Percentiles rank a stretch among this genome's conserved stretches.
Conservation (phyloP, 2,329 filamentous ascomycete species). For the Aspergillus vadensis region DNA sequence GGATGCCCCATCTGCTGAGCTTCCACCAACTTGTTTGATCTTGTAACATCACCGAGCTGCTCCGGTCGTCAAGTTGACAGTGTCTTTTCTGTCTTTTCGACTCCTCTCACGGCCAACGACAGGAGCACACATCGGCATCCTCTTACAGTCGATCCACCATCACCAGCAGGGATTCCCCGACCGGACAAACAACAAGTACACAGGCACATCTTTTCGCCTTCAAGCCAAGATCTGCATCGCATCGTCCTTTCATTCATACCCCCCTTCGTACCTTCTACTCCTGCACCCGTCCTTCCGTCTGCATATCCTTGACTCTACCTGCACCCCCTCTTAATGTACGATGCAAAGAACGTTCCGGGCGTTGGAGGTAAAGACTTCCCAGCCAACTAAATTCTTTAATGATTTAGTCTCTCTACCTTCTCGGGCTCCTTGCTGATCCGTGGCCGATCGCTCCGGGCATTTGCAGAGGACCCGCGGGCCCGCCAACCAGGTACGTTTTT, state of each 20-base stretch:
- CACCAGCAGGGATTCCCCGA: slow-evolving; percentile 13
- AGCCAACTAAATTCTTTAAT: slow-evolving; percentile 1
- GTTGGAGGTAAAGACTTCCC: slow-evolving; percentile 1
- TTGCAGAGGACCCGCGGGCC: slow-evolving; percentile 23
- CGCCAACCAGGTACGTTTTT: slow-evolving; percentile 23
- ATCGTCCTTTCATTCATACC: background rate
- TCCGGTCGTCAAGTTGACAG: background rate
- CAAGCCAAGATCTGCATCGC: background rate
- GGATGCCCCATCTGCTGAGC: background rate
- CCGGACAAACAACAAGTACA: slow-evolving; percentile 10
- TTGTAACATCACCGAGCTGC: slow-evolving; percentile 6
- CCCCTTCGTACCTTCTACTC: background rate
- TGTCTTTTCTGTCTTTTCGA: background rate
- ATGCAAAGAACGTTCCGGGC: slow-evolving; percentile 5
- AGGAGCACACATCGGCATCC: slow-evolving; percentile 8
- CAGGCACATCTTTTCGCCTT: slow-evolving; percentile 2
- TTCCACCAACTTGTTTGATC: background rate
- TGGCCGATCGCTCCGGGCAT: slow-evolving; percentile 21
- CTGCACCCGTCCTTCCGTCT: background rate
- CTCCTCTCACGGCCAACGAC: slow-evolving; percentile 5
- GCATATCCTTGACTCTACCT: background rate
- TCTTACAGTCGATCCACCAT: slow-evolving; percentile 7
- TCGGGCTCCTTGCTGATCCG: slow-evolving; percentile 10
- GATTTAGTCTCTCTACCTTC: slow-evolving; percentile 3
- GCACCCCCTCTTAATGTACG: background rate